Conservation (phyloP, 179 eudicot species). For the Beta corolliflora region DNA sequence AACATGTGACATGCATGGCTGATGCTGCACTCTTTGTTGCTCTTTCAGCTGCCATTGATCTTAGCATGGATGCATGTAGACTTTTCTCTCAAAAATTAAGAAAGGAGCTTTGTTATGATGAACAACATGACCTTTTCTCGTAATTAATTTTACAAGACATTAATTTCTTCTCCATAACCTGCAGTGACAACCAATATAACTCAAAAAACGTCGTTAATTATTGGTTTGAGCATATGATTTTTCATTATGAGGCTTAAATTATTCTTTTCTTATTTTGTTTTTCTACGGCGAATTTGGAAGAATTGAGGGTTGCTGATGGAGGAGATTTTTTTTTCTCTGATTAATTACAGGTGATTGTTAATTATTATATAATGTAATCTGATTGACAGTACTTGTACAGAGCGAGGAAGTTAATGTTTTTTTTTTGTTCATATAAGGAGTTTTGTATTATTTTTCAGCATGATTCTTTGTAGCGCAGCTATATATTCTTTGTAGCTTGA, state of each 20-base stretch:
- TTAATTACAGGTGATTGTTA: background rate
- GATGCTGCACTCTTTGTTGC: slow-evolving; percentile 90
- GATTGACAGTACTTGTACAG: slow-evolving; percentile 27
- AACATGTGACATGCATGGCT: slow-evolving; percentile 83
- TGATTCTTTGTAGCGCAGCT: slow-evolving; percentile 35
- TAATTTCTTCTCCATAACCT: background rate
- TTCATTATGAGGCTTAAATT: background rate
- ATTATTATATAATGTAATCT: slow-evolving; percentile 20
- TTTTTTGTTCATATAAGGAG: slow-evolving; percentile 25
- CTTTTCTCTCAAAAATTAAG: slow-evolving; percentile 72
- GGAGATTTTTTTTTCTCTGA: slow-evolving; percentile 1
- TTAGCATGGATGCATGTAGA: slow-evolving; percentile 87
- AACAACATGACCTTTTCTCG: slow-evolving; percentile 45
- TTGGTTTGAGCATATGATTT: slow-evolving; percentile 33
- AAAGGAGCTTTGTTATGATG: slow-evolving; percentile 69
- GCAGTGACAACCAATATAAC: slow-evolving; percentile 34
- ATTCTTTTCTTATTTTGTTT: background rate
- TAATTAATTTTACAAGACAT: slow-evolving; percentile 17
- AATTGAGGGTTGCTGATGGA: slow-evolving; percentile 20
- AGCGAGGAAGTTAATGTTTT: background rate
- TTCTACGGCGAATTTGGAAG: slow-evolving; percentile 14
- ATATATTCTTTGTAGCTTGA: slow-evolving; percentile 14
- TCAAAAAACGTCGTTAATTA: background rate
- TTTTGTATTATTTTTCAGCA: slow-evolving; percentile 29
- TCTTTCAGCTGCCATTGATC: slow-evolving; percentile 83